Conservation (phyloP, 2,329 filamentous ascomycete genomes). For the Grosmannia huntii region DNA sequence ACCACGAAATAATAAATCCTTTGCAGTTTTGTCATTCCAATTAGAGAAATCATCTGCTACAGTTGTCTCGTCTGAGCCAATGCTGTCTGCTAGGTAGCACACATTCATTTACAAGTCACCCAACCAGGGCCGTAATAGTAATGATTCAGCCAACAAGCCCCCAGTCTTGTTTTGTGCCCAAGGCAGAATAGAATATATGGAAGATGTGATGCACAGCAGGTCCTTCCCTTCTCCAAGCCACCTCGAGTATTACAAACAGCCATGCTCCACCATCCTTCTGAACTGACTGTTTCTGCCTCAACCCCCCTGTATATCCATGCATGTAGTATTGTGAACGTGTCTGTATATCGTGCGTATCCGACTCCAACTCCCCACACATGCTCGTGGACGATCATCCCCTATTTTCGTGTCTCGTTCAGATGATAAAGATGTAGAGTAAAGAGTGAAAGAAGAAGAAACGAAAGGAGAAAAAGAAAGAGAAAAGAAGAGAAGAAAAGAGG, state of each 20-base stretch:
- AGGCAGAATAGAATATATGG: not conserved
- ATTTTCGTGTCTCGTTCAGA: not conserved
- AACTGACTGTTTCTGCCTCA: not conserved
- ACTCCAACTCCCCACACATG: not conserved
- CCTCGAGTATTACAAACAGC: not conserved
- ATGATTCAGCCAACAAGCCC: not conserved
- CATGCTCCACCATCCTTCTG: not conserved
- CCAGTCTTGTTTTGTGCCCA: not conserved
- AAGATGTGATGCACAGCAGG: slow-evolving; percentile 29
- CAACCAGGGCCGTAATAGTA: not conserved
- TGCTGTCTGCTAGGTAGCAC: too few species aligned
- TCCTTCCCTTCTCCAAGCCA: not conserved
- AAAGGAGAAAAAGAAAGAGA: not conserved
- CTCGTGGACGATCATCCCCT: not conserved
- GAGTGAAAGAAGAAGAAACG: not conserved
- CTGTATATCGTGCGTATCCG: slow-evolving; percentile 3
- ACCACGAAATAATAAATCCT: too few species aligned
- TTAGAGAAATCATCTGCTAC: too few species aligned
- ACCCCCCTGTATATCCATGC: not conserved
- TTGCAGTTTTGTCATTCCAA: too few species aligned
- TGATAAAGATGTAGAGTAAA: not conserved
- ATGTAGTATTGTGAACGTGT: not conserved
- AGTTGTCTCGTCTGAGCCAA: too few species aligned
- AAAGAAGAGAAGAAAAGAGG: not conserved
- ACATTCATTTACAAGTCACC: too few species aligned